Percentiles rank a stretch among this genome's conserved stretches.
These are phyloP conservation scores for Rhizoclosmatium sp. DNA, from an alignment of 192 early-diverging fungal species.

Conservation along the genomic window DNA sequence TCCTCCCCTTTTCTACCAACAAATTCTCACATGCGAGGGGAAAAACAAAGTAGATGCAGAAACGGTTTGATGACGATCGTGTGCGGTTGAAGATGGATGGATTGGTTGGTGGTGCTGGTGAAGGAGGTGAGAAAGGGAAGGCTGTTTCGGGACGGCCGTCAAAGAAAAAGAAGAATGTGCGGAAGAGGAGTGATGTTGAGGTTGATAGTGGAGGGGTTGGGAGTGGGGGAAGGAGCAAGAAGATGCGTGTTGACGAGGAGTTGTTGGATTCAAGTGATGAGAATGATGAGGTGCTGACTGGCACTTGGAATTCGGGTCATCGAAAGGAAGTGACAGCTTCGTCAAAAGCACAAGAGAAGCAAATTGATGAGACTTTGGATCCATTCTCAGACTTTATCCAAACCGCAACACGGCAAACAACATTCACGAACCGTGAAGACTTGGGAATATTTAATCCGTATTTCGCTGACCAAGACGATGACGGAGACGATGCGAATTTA, in stretches of 20 bases:
- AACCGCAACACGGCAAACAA: neutral
- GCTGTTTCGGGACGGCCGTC: neutral
- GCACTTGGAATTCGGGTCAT: no score
- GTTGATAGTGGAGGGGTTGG: neutral
- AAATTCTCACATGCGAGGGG: neutral
- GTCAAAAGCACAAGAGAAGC: no score
- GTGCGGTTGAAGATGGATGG: neutral
- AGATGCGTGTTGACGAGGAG: neutral
- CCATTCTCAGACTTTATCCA: neutral
- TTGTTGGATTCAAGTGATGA: neutral
- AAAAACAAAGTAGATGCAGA: conserved; percentile 2
- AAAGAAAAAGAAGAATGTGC: neutral
- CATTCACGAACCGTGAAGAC: neutral
- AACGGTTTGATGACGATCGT: neutral
- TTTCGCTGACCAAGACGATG: neutral
- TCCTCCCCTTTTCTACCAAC: neutral
- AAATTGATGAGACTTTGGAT: neutral
- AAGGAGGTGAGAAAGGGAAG: neutral
- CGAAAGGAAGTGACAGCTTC: no score
- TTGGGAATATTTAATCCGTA: neutral
- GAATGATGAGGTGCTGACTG: neutral
- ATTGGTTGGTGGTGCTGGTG: neutral
- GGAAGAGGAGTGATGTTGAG: neutral
- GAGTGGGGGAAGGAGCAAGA: neutral
- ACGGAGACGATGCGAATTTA: neutral